Conservation (phyloP, 176 grass and related monocot genomes). For the Aegilops sharonensis region DNA sequence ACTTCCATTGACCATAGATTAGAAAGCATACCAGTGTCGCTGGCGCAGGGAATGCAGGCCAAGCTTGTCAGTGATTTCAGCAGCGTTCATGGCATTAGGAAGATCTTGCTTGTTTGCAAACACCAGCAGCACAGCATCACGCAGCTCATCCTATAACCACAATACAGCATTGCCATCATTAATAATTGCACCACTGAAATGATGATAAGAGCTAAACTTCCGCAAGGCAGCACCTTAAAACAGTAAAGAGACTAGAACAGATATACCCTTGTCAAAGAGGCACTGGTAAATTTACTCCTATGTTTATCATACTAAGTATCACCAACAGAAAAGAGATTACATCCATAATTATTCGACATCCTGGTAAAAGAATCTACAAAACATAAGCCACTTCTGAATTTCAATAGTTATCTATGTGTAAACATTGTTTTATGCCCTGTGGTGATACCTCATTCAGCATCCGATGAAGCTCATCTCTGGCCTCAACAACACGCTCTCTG, state of each 20-base stretch:
- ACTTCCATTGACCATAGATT: neutral
- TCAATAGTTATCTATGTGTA: neutral
- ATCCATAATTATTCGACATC: neutral
- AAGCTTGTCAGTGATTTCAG: constrained; percentile 60
- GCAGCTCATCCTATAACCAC: constrained; percentile 45
- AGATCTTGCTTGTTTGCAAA: constrained; percentile 70
- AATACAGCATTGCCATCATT: neutral
- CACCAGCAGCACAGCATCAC: constrained; percentile 59
- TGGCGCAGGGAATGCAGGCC: constrained; percentile 54
- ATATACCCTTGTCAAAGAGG: neutral
- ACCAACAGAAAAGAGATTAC: neutral
- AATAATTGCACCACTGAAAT: neutral
- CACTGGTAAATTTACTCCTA: neutral
- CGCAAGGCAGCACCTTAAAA: neutral
- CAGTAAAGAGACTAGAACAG: neutral
- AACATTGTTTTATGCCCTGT: neutral
- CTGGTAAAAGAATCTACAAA: neutral
- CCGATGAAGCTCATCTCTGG: constrained; percentile 85
- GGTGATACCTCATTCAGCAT: constrained; percentile 74
- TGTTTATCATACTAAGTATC: neutral
- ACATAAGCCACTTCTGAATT: neutral
- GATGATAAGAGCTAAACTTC: neutral
- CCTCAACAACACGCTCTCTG: constrained; percentile 88
- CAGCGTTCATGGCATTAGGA: constrained; percentile 56
- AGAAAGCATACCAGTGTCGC: constrained; percentile 47